A percentile compares a stretch with the other conserved stretches of the same genome.
Conservation (phyloP, 1,284 basidiomycete species). For the Rhodotorula sp. region DNA sequence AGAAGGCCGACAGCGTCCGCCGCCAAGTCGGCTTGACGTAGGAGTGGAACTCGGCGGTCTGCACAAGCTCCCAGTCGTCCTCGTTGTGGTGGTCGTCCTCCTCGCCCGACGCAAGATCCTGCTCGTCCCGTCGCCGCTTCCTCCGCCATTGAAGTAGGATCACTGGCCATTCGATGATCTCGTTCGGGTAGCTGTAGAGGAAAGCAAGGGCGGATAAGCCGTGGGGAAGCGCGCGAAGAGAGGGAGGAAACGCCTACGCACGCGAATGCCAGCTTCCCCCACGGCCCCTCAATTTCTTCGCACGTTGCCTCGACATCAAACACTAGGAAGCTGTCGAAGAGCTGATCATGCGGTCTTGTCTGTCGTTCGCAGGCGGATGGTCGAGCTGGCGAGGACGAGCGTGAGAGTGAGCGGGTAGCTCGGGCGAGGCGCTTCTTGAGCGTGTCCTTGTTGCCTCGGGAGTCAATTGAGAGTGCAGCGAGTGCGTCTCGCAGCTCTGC, state of each 20-base stretch:
- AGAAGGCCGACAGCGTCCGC: constrained; percentile 77
- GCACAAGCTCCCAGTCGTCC: constrained; percentile 54
- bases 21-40: constrained; percentile 86
- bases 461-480: constrained; percentile 43
- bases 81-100: constrained; percentile 45
- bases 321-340: constrained; percentile 52
- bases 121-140: not conserved
- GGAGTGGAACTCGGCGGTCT: constrained; percentile 76
- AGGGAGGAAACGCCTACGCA: constrained; percentile 15
- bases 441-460: constrained; percentile 45
- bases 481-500: constrained; percentile 27
- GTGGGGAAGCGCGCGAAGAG: not conserved
- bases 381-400: not conserved
- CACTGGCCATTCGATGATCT: constrained; percentile 92
- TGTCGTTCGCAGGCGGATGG: not conserved
- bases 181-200: constrained; percentile 55
- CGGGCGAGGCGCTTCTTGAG: constrained; percentile 30
- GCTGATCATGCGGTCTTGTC: constrained; percentile 23
- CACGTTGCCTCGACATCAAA: constrained; percentile 90
- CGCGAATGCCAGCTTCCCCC: constrained; percentile 28
- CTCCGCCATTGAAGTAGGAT: constrained; percentile 72
- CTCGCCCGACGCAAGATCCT: too few relatives aligned
- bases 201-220: not conserved
- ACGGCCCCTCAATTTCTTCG: constrained; percentile 46
- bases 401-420: not conserved